Percentiles rank a stretch among this genome's conserved stretches.
Evolutionary conservation across 148 eudicot species (phyloP).

Genomic region (Amaranthus cruentus): DNA sequence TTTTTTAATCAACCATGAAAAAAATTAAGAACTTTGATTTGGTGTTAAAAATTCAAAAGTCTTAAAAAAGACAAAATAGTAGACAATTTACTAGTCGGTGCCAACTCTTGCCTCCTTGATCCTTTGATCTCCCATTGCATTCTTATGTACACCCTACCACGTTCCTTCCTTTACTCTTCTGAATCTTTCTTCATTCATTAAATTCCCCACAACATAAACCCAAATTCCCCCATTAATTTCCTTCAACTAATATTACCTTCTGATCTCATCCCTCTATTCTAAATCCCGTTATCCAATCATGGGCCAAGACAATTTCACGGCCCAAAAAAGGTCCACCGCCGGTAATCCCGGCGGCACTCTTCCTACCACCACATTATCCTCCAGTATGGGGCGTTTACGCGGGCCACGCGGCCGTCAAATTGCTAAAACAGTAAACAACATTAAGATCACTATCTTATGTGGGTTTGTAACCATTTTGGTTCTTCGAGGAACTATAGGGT

Average conservation of each 20-base stretch:
- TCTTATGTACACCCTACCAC: conserved; percentile 12
- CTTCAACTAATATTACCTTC: background rate
- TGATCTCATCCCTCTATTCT: background rate
- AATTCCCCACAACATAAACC: background rate
- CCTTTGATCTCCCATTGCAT: background rate
- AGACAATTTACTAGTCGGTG: conserved; percentile 24
- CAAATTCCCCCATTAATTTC: too few relatives aligned
- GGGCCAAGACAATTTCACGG: conserved; percentile 26
- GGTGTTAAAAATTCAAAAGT: too few relatives aligned
- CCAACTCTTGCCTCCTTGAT: conserved; percentile 15
- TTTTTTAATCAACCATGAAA: too few relatives aligned
- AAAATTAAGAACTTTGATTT: too few relatives aligned
- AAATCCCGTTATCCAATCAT: conserved; percentile 6
- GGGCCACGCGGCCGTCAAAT: conserved; percentile 35
- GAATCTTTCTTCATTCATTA: background rate
- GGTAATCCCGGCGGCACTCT: conserved; percentile 14
- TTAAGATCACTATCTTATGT: conserved; percentile 45
- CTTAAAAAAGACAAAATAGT: too few relatives aligned
- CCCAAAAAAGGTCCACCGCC: conserved; percentile 32
- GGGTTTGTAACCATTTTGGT: conserved; percentile 52
- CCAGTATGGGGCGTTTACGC: background rate
- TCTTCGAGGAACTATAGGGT: conserved; percentile 58
- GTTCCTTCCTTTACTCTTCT: background rate
- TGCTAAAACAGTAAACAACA: conserved; percentile 43
- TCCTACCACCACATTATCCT: conserved; percentile 29